These are phyloP conservation scores for Isatis lusitanica DNA, from an alignment of 441 rosid species.

Conservation along the genomic window DNA sequence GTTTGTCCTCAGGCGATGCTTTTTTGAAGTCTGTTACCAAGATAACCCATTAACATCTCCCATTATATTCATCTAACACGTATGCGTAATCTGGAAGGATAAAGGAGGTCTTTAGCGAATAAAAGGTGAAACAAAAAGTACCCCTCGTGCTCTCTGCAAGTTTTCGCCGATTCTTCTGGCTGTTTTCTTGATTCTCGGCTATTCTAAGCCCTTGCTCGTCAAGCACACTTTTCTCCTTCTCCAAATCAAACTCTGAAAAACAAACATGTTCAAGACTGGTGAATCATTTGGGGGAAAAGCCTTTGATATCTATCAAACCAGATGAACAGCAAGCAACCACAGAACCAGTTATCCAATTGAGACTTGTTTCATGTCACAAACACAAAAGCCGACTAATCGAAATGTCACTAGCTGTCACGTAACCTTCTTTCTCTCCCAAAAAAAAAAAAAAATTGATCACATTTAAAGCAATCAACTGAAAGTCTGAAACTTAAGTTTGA, in stretches of 20 bases:
- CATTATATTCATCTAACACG: background rate
- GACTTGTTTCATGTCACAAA: background rate
- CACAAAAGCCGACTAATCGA: background rate
- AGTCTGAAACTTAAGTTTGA: background rate
- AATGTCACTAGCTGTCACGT: background rate
- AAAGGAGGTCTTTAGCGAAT: background rate
- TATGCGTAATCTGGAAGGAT: background rate
- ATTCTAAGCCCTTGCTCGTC: conserved; percentile 97
- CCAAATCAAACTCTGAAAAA: conserved; percentile 86
- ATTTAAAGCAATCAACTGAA: conserved; percentile 1
- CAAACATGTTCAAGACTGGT: background rate
- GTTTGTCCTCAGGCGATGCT: conserved; percentile 89
- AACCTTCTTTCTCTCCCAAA: background rate
- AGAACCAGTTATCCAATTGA: background rate
- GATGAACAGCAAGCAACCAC: background rate
- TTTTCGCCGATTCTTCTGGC: conserved; percentile 91
- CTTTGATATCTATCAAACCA: background rate
- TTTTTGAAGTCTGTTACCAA: conserved; percentile 83
- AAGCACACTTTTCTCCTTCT: conserved; percentile 83
- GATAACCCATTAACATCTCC: conserved; percentile 28
- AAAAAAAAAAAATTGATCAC: background rate
- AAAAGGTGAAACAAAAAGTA: conserved; percentile 33
- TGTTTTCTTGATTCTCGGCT: conserved; percentile 97
- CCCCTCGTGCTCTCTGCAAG: conserved; percentile 99
- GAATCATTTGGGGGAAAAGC: background rate